Evolutionary conservation across 805 yeast species (phyloP), one percentile per base, ranked within the genome.

Genomic region (Candida xiaguanensis): DNA sequence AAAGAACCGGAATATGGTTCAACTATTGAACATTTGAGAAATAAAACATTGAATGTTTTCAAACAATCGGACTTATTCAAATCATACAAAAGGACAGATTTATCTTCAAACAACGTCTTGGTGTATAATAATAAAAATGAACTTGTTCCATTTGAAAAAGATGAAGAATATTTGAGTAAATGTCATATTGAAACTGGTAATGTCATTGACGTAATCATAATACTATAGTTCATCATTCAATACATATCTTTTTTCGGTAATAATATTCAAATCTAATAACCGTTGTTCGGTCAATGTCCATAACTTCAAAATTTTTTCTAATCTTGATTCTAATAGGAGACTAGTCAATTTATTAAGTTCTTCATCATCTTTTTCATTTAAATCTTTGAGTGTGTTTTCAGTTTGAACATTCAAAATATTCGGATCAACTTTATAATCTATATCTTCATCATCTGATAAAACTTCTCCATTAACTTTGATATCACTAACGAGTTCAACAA

Each of bases 1-100:
- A 76, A 61, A 5, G 58, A 85, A 41, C 82, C 80, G 4, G 90
- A 78, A 43, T 72, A 69, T 39, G 95, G 95, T 1, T 78, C 90
- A 8, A 75, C 81, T 14, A 68, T 90, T 24, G 72, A 67, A 13
- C 78, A 81, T 46, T 67, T 88, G 40, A 72, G 88, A 45, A 48
- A 58, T 1, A 82, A 79, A 53, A 60, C 81, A 2, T 71, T 80
- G 25, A 61, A 69, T 29, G 66, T 85, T 44, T 75, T 83, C 48
- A 68, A 71, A 41, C 77, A 49, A 6, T 64, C 73, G 1, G 48
- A 53, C 2, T 37, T 63, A 4, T 60, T 49, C 41, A 40, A 44
- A 14, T 42, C 51, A n/a, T 54, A 44, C 41, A 44, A 50, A 29
- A 18, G 29, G 14, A 24, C 20, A 0, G 31, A 39, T 12, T 33